These are phyloP conservation scores for Blastomyces emzantsi DNA, from an alignment of 2,329 filamentous ascomycete species.

Conservation along the genomic window DNA sequence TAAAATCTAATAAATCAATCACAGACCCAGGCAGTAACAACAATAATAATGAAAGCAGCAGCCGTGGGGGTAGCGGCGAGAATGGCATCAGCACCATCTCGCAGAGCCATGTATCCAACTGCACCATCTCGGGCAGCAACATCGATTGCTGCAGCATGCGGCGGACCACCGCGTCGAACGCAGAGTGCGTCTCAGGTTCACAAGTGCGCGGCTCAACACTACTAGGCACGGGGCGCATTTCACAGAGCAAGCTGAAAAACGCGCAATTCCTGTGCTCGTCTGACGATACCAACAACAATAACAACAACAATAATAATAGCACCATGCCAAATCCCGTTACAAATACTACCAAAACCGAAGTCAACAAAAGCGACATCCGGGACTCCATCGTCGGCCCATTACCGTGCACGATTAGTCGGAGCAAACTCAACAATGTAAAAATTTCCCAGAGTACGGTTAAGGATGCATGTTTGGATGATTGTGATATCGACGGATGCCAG, in stretches of 20 bases:
- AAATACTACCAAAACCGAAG: background rate
- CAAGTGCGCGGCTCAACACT: background rate
- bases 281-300: background rate
- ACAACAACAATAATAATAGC: background rate
- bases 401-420: background rate
- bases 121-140: constrained; percentile 1
- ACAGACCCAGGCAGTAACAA: background rate
- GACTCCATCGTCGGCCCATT: background rate
- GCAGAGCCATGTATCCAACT: background rate
- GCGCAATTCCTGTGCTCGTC: background rate
- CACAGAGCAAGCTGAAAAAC: background rate
- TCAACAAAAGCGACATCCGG: background rate
- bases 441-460: background rate
- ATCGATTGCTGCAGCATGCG: background rate
- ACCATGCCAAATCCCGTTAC: background rate
- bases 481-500: background rate
- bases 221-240: background rate
- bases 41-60: background rate
- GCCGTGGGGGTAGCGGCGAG: background rate
- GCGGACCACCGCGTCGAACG: background rate
- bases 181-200: background rate
- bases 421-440: background rate
- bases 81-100: background rate
- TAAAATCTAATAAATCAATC: background rate
- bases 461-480: constrained; percentile 2